Conservation (phyloP, 352 stramenopile species). For the Phytophthora vignae region DNA sequence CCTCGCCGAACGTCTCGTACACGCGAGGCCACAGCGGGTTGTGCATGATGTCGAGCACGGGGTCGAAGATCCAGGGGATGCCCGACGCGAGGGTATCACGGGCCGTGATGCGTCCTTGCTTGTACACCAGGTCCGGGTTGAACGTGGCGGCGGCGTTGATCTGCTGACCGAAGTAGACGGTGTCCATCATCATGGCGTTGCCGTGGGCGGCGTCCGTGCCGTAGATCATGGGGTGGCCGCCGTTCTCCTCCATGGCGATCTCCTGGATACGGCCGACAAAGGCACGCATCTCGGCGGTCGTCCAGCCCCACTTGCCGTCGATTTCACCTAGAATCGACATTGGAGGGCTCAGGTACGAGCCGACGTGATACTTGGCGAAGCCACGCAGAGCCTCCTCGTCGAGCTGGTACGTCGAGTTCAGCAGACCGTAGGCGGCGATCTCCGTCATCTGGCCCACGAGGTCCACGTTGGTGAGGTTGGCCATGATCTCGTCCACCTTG, state of each 20-base stretch:
- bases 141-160: slow-evolving; percentile 84
- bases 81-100: slow-evolving; percentile 80
- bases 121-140: slow-evolving; percentile 42
- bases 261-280: background rate
- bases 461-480: slow-evolving; percentile 23
- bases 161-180: slow-evolving; percentile 75
- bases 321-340: background rate
- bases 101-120: slow-evolving; percentile 44
- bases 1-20: slow-evolving; percentile 93
- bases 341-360: slow-evolving; percentile 85
- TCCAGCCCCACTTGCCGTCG: background rate
- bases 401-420: slow-evolving; percentile 51
- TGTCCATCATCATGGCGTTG: background rate
- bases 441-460: slow-evolving; percentile 88
- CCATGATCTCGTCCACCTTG: slow-evolving; percentile 22
- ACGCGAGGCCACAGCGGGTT: slow-evolving; percentile 84
- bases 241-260: slow-evolving; percentile 2
- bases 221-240: slow-evolving; percentile 1
- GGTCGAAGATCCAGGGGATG: slow-evolving; percentile 87
- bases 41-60: slow-evolving; percentile 73
- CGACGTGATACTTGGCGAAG: slow-evolving; percentile 73
- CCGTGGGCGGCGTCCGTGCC: background rate
- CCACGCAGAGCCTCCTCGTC: slow-evolving; percentile 53
- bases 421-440: slow-evolving; percentile 71
- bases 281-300: background rate